phyloP scores from a whole-genome alignment of 108 stramenopile species.

The Skeletonema grethae region DNA sequence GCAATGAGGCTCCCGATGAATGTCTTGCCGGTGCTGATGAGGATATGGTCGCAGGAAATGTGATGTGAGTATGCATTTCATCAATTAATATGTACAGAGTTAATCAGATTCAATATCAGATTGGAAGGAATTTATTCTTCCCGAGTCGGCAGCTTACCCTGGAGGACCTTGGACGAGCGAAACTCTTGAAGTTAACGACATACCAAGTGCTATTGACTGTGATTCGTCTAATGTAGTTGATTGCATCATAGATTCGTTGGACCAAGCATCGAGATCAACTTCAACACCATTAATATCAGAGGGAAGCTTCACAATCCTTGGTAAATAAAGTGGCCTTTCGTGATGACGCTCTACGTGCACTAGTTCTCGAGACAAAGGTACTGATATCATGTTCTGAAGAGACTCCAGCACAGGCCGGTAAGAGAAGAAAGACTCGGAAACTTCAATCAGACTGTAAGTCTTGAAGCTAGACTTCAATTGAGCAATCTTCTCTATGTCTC shows the following conservation, averaged over 20 bases:
- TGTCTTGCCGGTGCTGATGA: conserved; percentile 41
- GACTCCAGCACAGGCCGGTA: conserved; percentile 49
- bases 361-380: conserved; percentile 45
- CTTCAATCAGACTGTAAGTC: conserved; percentile 52
- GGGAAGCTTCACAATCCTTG: conserved; percentile 15
- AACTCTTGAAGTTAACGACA: conserved; percentile 45
- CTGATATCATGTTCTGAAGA: conserved; percentile 35
- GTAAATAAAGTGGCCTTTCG: conserved; percentile 17
- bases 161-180: conserved; percentile 60
- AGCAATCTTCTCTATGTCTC: not conserved
- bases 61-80: too few species aligned
- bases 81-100: too few species aligned
- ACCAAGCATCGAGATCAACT: conserved; percentile 35
- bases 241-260: conserved; percentile 17
- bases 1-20: conserved; percentile 54
- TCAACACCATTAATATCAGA: conserved; percentile 17
- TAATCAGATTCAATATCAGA: not conserved
- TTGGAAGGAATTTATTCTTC: not conserved
- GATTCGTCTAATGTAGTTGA: conserved; percentile 43
- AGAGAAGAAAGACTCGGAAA: conserved; percentile 57
- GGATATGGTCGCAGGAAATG: not conserved
- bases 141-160: conserved; percentile 30
- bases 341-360: not conserved
- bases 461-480: conserved; percentile 17
- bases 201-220: conserved; percentile 41